Percentiles rank a stretch among this genome's conserved stretches.
Conservation (phyloP, 1,139 yeast genomes). For the Kodamaea derodonti region DNA sequence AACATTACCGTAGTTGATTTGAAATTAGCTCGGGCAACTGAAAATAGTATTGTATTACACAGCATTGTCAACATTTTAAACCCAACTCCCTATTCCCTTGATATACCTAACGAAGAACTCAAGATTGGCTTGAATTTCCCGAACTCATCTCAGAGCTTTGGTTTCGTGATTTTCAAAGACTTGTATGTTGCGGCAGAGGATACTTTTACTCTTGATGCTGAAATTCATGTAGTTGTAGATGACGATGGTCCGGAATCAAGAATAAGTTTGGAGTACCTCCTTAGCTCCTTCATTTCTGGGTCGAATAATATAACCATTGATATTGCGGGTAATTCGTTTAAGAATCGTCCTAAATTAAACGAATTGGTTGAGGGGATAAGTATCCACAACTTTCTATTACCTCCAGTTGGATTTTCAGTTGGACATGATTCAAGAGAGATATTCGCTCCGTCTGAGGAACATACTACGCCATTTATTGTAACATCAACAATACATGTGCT, state of each 20-base stretch:
- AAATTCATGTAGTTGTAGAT: slow-evolving; percentile 11
- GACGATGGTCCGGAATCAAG: slow-evolving; percentile 8
- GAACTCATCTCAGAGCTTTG: slow-evolving; percentile 17
- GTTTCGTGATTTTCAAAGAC: slow-evolving; percentile 12
- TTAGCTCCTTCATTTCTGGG: slow-evolving; percentile 23
- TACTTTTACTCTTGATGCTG: slow-evolving; percentile 13
- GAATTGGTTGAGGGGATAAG: slow-evolving; percentile 16
- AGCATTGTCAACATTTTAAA: slow-evolving; percentile 35
- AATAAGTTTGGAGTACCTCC: slow-evolving; percentile 14
- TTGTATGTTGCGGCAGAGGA: slow-evolving; percentile 16
- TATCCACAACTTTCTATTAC: slow-evolving; percentile 13
- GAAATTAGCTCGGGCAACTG: slow-evolving; percentile 21
- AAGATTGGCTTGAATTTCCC: slow-evolving; percentile 13
- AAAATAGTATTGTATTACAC: slow-evolving; percentile 16
- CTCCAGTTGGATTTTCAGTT: slow-evolving; percentile 12
- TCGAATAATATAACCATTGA: slow-evolving; percentile 11
- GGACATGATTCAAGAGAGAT: slow-evolving; percentile 3
- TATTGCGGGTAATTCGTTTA: slow-evolving; percentile 10
- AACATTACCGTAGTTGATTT: slow-evolving; percentile 23
- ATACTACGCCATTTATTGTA: slow-evolving; percentile 26
- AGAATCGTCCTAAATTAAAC: slow-evolving; percentile 13
- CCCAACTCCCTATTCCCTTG: slow-evolving; percentile 27
- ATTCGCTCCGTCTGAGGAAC: slow-evolving; percentile 3
- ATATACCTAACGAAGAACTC: slow-evolving; percentile 18
- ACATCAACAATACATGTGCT: slow-evolving; percentile 50